Conservation (phyloP, 352 stramenopile genomes). For the Phytopythium ostracodes region DNA sequence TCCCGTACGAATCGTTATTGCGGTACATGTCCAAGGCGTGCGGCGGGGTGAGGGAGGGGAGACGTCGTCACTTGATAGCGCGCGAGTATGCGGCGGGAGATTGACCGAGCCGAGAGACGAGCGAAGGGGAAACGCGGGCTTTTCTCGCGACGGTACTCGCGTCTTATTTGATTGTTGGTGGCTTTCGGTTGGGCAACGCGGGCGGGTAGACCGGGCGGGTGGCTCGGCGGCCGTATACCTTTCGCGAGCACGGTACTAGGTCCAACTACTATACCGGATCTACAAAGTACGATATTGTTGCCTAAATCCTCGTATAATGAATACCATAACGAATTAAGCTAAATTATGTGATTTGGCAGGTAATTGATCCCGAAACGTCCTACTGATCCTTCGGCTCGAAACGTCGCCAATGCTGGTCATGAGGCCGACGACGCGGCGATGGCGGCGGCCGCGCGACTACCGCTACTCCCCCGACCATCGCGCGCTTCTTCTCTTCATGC, state of each 20-base stretch:
- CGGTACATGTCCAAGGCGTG: constrained; percentile 7
- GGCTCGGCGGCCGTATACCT: not conserved
- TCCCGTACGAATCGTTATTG: constrained; percentile 11
- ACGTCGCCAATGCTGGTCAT: constrained; percentile 1
- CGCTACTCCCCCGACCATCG: not conserved
- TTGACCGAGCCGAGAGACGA: not conserved
- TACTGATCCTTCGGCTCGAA: not conserved
- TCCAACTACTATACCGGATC: not conserved
- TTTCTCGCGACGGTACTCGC: constrained; percentile 1
- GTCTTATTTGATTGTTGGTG: not conserved
- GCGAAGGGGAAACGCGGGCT: not conserved
- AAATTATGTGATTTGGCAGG: not conserved
- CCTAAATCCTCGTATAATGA: not conserved
- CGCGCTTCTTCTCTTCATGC: not conserved
- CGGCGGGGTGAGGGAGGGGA: not conserved
- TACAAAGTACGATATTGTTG: not conserved
- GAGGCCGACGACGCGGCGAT: not conserved
- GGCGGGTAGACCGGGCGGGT: not conserved
- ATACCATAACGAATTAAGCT: not conserved
- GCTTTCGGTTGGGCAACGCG: not conserved
- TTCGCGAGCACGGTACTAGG: not conserved
- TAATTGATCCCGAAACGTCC: not conserved
- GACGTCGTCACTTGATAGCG: not conserved
- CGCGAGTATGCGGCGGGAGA: not conserved
- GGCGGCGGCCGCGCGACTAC: not conserved